Base-by-base conservation (phyloP, 2,329 filamentous ascomycete species). In the Akanthomyces lecanii region DNA sequence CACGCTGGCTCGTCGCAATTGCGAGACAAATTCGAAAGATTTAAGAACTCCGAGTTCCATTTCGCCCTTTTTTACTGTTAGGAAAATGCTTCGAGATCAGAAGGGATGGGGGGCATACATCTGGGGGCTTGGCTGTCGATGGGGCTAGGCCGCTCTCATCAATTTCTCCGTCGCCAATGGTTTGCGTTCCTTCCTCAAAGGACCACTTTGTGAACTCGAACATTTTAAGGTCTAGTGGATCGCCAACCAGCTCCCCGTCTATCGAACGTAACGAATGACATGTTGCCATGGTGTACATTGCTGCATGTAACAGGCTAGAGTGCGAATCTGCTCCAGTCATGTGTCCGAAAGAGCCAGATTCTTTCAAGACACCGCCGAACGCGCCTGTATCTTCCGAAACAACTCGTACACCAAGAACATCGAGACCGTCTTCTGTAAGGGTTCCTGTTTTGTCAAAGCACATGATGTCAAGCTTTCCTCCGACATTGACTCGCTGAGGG, bases 381-480 rank as follows among this genome's bases (percentile, higher is more conserved):
- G 84, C 77, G 47, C 82, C 79, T 4, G 77, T 75, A 1, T 82
- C 82, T 55, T 82, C 80, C 62, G 89, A 86, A 11, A 92, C 91
- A 7, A 95, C 86, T 40, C 92, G 87, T 23, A 97, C 87, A 14
- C 95, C 95, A 14, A 99, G 82, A 21, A 99, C 91, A 73, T 99
- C 96, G 48, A 99, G 78, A 0, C 95, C 95, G 74, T 99, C 95
- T 75, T 98, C 95, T 0, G 95, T 99, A 61, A 99, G 79, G 0
- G 95, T 99, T n/a, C 95, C 95, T 0, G 95, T 99, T 78, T 99
- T 99, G 77, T 99, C 95, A 67, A 99, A 99, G 75, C 94, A 97
- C 77, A 99, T 90, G 12, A 98, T 86, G 72, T 99, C 95, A 4
- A 99, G 79, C 75, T 98, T 98, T 56, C 96, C 95, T 18, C 91